phyloP scores from a whole-genome alignment of 805 yeast species.

The Ogataea wickerhamii region DNA sequence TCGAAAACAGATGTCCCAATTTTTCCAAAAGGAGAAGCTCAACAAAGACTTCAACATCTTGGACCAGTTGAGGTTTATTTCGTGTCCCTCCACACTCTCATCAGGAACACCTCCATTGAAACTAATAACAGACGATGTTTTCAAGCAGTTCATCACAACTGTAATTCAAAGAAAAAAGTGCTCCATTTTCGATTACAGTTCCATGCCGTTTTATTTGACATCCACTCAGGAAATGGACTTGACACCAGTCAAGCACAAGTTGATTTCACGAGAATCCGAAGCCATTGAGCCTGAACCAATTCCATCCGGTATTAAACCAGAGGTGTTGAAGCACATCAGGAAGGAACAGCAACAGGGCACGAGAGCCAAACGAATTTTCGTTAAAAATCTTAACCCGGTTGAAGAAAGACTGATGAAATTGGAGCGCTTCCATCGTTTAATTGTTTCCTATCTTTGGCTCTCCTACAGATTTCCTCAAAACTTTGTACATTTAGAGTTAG shows the following conservation, averaged over 20 bases:
- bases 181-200: constrained; percentile 48
- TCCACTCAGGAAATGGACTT: constrained; percentile 15
- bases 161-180: constrained; percentile 54
- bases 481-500: constrained; percentile 74
- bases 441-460: constrained; percentile 78
- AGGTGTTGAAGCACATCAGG: constrained; percentile 12
- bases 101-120: constrained; percentile 19
- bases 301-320: constrained; percentile 22
- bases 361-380: constrained; percentile 15
- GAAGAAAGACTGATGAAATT: constrained; percentile 35
- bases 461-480: constrained; percentile 80
- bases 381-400: constrained; percentile 23
- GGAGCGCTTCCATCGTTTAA: constrained; percentile 66
- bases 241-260: constrained; percentile 7
- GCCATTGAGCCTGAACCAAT: constrained; percentile 28
- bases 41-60: constrained; percentile 25
- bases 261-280: constrained; percentile 9
- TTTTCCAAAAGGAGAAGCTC: constrained; percentile 24
- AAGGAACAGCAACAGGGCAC: constrained; percentile 14
- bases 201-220: constrained; percentile 31
- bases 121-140: constrained; percentile 37
- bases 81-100: constrained; percentile 28
- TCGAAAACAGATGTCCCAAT: constrained; percentile 21
- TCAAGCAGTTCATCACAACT: constrained; percentile 44
- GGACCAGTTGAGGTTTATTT: constrained; percentile 37